Conservation (phyloP, 352 stramenopile genomes). For the Bremia lactucae region DNA sequence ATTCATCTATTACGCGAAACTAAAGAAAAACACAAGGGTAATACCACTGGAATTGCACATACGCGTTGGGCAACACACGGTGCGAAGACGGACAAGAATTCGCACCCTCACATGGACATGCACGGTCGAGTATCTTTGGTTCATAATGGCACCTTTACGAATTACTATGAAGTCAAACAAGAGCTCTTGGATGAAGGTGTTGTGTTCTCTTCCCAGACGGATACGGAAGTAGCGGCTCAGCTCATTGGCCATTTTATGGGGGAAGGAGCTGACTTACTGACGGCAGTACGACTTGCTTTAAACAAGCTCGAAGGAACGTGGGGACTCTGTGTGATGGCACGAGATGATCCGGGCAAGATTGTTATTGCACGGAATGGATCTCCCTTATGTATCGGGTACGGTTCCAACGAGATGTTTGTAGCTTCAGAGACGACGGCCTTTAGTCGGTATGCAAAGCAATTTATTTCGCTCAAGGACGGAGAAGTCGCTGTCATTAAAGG, state of each 20-base stretch:
- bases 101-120: conserved; percentile 94
- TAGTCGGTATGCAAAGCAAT: conserved; percentile 94
- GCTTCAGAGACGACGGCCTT: conserved; percentile 93
- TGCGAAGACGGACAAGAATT: conserved; percentile 96
- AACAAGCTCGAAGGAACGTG: conserved; percentile 91
- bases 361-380: conserved; percentile 96
- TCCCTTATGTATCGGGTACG: conserved; percentile 86
- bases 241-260: conserved; percentile 91
- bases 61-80: conserved; percentile 99
- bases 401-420: conserved; percentile 92
- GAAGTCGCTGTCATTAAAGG: conserved; percentile 92
- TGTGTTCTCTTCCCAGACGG: conserved; percentile 92
- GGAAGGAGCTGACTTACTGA: conserved; percentile 68
- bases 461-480: conserved; percentile 94
- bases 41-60: conserved; percentile 95
- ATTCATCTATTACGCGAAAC: conserved; percentile 86
- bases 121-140: conserved; percentile 91
- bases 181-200: conserved; percentile 82
- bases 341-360: conserved; percentile 91
- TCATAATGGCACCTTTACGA: conserved; percentile 99
- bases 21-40: conserved; percentile 58
- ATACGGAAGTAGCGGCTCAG: conserved; percentile 97
- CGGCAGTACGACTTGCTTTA: conserved; percentile 86
- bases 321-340: conserved; percentile 90
- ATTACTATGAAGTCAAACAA: conserved; percentile 89